These are phyloP conservation scores for Leishmania martiniquensis DNA, from an alignment of 208 protist species.

Conservation along the genomic window DNA sequence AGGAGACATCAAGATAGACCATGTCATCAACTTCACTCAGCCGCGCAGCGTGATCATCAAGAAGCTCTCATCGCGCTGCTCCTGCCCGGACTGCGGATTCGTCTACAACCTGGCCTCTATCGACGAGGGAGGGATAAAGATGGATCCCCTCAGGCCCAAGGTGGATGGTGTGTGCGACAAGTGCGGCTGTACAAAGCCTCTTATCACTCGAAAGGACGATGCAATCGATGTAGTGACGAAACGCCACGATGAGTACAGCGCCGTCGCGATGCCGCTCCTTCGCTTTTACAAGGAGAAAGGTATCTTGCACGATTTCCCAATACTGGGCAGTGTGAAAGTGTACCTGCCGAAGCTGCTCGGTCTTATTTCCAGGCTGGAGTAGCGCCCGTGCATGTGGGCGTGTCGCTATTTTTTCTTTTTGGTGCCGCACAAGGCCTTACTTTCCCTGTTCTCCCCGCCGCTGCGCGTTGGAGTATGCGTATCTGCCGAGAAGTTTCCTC, in stretches of 20 bases:
- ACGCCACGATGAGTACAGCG: constrained; percentile 67
- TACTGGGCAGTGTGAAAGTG: constrained; percentile 68
- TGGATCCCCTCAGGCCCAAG: constrained; percentile 80
- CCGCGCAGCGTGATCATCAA: constrained; percentile 69
- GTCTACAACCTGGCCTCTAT: constrained; percentile 80
- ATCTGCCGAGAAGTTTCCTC: too few relatives aligned
- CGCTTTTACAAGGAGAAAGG: constrained; percentile 66
- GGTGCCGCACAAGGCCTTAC: not conserved
- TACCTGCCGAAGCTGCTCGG: constrained; percentile 77
- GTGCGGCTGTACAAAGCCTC: constrained; percentile 64
- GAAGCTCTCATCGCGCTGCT: constrained; percentile 73
- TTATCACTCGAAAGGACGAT: constrained; percentile 75
- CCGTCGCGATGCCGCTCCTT: constrained; percentile 56
- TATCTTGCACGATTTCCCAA: constrained; percentile 63
- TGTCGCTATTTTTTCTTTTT: not conserved
- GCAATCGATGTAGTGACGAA: constrained; percentile 54
- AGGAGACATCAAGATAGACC: constrained; percentile 56
- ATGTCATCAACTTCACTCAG: constrained; percentile 84
- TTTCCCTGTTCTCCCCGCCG: not conserved
- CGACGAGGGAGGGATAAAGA: constrained; percentile 72
- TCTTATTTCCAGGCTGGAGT: constrained; percentile 41
- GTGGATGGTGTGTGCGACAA: constrained; percentile 79
- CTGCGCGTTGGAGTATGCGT: not conserved
- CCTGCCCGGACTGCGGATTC: constrained; percentile 73
- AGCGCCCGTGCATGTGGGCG: not conserved